A percentile compares a stretch with the other conserved stretches of the same genome.
These are phyloP conservation scores for Moelleriella libera DNA, from an alignment of 2,329 filamentous ascomycete genomes.

Conservation along the genomic window DNA sequence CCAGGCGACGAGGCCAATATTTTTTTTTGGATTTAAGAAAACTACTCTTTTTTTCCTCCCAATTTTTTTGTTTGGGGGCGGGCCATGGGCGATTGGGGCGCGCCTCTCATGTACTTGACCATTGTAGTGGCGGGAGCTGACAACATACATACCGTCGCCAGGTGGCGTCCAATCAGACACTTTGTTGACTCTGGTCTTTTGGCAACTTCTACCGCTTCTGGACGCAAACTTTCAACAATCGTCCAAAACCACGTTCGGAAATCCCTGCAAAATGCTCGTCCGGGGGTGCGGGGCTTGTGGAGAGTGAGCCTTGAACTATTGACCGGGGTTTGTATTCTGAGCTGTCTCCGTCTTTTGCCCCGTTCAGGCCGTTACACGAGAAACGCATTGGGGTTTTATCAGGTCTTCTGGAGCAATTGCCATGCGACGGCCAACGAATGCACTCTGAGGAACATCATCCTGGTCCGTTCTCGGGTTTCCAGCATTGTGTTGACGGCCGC, in stretches of 20 bases:
- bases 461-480: background rate
- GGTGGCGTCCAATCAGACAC: background rate
- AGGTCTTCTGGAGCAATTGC: background rate
- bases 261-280: background rate
- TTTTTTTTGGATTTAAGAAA: too few species aligned
- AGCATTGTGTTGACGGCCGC: background rate
- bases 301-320: background rate
- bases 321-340: background rate
- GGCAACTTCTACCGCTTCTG: background rate
- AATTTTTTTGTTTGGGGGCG: too few species aligned
- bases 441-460: background rate
- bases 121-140: too few species aligned
- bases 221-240: too few species aligned
- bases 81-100: too few species aligned
- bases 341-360: background rate
- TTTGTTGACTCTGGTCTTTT: background rate
- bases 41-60: too few species aligned
- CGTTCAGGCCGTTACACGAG: background rate
- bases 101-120: too few species aligned
- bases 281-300: background rate
- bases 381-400: background rate
- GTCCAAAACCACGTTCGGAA: too few species aligned
- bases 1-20: too few species aligned
- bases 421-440: background rate
- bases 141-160: too few species aligned